Conservation (phyloP, 2,329 filamentous ascomycete species). For the Fusarium sambucinum region DNA sequence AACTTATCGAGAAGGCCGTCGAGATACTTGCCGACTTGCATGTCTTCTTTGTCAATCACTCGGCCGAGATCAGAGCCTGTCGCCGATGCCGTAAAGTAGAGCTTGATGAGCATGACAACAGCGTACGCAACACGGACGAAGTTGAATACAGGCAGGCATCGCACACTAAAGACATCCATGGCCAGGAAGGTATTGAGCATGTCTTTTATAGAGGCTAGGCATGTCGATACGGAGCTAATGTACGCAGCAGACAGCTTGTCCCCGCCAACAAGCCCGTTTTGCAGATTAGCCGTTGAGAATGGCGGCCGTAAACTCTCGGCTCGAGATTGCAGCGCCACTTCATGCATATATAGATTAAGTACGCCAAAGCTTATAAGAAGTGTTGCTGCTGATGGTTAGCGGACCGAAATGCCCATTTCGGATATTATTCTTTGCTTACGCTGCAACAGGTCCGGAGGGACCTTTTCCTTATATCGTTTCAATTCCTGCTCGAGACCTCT, state of each 20-base stretch:
- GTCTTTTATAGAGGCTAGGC: constrained; percentile 73
- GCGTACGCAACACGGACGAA: constrained; percentile 80
- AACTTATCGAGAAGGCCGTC: constrained; percentile 78
- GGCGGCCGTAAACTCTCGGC: constrained; percentile 66
- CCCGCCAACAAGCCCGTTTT: constrained; percentile 57
- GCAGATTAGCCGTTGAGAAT: constrained; percentile 60
- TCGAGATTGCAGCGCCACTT: constrained; percentile 77
- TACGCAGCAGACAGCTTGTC: constrained; percentile 64
- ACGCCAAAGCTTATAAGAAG: constrained; percentile 74
- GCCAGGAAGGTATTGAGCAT: constrained; percentile 74
- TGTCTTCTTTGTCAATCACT: constrained; percentile 74
- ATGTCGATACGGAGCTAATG: constrained; percentile 75
- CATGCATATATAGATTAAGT: constrained; percentile 79
- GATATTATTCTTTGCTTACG: constrained; percentile 61
- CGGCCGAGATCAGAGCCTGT: constrained; percentile 75
- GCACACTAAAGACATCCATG: constrained; percentile 69
- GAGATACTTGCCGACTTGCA: constrained; percentile 75
- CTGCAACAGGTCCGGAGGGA: constrained; percentile 65
- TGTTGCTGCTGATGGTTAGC: constrained; percentile 60
- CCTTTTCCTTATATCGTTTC: constrained; percentile 67
- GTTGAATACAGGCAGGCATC: constrained; percentile 76
- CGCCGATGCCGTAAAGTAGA: constrained; percentile 75
- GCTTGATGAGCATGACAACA: constrained; percentile 78
- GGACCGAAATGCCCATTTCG: background rate
- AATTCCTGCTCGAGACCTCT: constrained; percentile 74